Evolutionary conservation across 2,329 filamentous ascomycete species (phyloP), one percentile per base, ranked within the genome.

Genomic region (Botrytis hyacinthi): DNA sequence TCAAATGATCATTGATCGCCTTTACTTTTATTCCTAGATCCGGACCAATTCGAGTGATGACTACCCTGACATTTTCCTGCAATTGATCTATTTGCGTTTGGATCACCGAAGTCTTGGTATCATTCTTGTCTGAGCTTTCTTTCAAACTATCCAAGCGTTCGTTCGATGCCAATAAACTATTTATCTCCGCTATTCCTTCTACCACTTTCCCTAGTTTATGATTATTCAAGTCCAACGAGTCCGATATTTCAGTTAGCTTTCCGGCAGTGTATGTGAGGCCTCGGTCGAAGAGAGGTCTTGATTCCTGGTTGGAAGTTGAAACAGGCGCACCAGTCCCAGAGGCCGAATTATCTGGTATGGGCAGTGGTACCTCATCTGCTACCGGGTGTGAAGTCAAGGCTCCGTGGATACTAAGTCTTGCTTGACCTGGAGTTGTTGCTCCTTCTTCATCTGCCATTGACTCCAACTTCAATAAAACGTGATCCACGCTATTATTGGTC

Each of bases 51-150:
- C 77, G 73, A 46, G 77, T 74, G 12, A 79, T 74, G 32, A 81
- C 76, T 4, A 72, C 61, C 26, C 75, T 78, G 44, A 80, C 74
- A 73, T 81, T 79, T 16, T 72, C 72, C 72, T 79, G 78, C 61
- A 81, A 73, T 74, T 80, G 78, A 62, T 81, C 79, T 48, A 81
- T 70, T 69, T 80, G 79, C 57, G 77, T 78, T 73, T 80, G 79
- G 70, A 81, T 74, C 22, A 78, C 77, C 4, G 78, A 73, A 16
- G 73, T 76, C 26, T 73, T 76, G 1, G 78, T 79, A 72, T 69
- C 75, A 54, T 77, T 77, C 71, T 78, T 74, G 26, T 80, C 76
- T 10, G 75, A 76, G 44, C 72, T 75, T 12, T 75, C 66, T 54
- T 76, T 76, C 63, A 79, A 44, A 32, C 73, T 73, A 57, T 77